These are phyloP conservation scores for Diaporthe sp. DNA, from an alignment of 2,329 filamentous ascomycete genomes.

Conservation along the genomic window DNA sequence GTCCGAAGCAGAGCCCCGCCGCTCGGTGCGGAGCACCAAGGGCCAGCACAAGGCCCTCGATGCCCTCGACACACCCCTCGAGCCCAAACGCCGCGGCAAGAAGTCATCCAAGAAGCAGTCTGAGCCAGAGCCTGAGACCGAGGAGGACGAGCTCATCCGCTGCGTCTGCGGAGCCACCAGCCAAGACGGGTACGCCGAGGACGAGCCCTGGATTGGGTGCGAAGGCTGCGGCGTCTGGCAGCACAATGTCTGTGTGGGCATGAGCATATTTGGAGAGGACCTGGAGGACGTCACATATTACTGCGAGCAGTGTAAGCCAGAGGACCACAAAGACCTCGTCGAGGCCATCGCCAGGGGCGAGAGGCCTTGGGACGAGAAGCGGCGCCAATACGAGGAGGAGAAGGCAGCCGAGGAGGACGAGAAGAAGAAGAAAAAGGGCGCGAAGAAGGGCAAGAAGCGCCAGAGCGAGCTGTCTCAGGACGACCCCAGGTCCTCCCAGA, in stretches of 20 bases:
- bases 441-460: constrained; percentile 76
- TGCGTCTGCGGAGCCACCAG: constrained; percentile 93
- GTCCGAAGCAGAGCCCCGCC: constrained; percentile 80
- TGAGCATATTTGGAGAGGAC: constrained; percentile 82
- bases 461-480: constrained; percentile 72
- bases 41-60: constrained; percentile 95
- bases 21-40: constrained; percentile 96
- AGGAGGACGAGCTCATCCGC: constrained; percentile 83
- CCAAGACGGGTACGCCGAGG: constrained; percentile 82
- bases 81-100: constrained; percentile 66
- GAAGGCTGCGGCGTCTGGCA: constrained; percentile 96
- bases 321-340: constrained; percentile 85
- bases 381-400: constrained; percentile 73
- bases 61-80: constrained; percentile 72
- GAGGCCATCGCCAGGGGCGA: constrained; percentile 84
- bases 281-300: constrained; percentile 84
- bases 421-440: constrained; percentile 69
- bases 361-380: constrained; percentile 84
- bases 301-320: constrained; percentile 90
- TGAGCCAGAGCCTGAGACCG: constrained; percentile 67
- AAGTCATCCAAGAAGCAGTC: constrained; percentile 67
- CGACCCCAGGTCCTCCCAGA: constrained; percentile 52
- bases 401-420: constrained; percentile 71
- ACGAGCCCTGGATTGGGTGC: constrained; percentile 95
- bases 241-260: constrained; percentile 95